Evolutionary conservation across 176 grass and related monocot species (phyloP).

Genomic region (Elymus sibiricus): DNA sequence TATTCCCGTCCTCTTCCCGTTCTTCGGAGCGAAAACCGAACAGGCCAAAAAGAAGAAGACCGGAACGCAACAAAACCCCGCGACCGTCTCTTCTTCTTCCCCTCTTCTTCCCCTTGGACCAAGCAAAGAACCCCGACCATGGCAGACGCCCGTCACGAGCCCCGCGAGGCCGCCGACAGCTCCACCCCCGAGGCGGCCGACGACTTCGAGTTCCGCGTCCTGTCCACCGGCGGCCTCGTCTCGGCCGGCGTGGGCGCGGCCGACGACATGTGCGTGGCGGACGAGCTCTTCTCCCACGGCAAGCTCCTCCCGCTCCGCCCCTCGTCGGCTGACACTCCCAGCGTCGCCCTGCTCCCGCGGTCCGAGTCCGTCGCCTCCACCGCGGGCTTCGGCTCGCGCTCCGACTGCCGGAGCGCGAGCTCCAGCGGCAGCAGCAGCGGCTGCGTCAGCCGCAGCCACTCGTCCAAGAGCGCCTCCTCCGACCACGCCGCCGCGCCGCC

Average conservation of each 20-base stretch:
- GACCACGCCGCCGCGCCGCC: constrained; percentile 12
- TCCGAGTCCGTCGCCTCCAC: constrained; percentile 45
- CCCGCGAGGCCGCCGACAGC: background rate
- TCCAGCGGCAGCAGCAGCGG: constrained; percentile 68
- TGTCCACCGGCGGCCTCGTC: constrained; percentile 31
- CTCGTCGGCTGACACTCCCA: background rate
- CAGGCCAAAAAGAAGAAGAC: constrained; percentile 32
- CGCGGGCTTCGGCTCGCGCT: constrained; percentile 21
- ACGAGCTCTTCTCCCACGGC: constrained; percentile 69
- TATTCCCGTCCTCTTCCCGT: background rate
- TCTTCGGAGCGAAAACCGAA: constrained; percentile 19
- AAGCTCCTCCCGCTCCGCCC: constrained; percentile 59
- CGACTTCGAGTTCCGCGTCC: constrained; percentile 65
- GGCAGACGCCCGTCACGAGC: constrained; percentile 9
- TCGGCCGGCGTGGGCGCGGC: background rate
- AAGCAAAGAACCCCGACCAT: constrained; percentile 32
- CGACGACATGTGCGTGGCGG: constrained; percentile 68
- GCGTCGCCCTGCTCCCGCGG: background rate
- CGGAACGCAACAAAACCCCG: constrained; percentile 12
- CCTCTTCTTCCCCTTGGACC: background rate
- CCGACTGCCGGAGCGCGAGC: constrained; percentile 51
- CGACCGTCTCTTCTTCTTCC: background rate
- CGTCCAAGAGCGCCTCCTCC: constrained; percentile 43
- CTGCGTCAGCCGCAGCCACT: constrained; percentile 52
- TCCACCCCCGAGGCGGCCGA: background rate